Percentiles rank a stretch among this genome's conserved stretches.
Evolutionary conservation across 441 rosid species (phyloP).

Genomic region (Omphalea diandra): DNA sequence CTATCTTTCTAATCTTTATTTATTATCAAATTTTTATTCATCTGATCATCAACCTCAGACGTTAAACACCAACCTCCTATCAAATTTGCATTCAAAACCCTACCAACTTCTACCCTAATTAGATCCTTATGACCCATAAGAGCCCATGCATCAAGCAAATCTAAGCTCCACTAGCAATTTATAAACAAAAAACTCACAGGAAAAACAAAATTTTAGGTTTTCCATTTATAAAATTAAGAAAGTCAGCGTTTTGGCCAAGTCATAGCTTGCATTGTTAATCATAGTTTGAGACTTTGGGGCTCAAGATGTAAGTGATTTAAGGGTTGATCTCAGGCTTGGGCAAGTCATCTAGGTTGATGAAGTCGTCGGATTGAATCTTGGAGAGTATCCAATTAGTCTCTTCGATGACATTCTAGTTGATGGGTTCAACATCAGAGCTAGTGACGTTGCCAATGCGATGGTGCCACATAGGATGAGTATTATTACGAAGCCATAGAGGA

Average conservation of each 20-base stretch:
- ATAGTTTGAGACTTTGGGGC: conserved; percentile 76
- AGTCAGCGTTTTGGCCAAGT: conserved; percentile 67
- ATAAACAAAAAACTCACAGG: conserved; percentile 83
- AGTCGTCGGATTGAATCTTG: conserved; percentile 92
- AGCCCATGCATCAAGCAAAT: conserved; percentile 95
- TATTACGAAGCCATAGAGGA: conserved; percentile 91
- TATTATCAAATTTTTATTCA: too few species aligned
- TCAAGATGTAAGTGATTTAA: conserved; percentile 64
- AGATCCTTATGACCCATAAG: conserved; percentile 95
- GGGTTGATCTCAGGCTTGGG: conserved; percentile 46
- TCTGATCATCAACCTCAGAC: conserved; percentile 97
- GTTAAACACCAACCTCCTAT: conserved; percentile 97
- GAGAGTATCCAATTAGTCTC: conserved; percentile 83
- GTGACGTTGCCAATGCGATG: conserved; percentile 73
- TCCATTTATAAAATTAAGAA: conserved; percentile 68
- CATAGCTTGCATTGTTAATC: conserved; percentile 77
- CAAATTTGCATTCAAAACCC: conserved; percentile 73
- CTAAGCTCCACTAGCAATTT: conserved; percentile 93
- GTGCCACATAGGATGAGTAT: conserved; percentile 94
- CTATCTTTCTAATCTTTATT: too few species aligned
- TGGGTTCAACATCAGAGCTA: conserved; percentile 71
- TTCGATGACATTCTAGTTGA: conserved; percentile 72
- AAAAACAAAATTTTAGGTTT: conserved; percentile 70
- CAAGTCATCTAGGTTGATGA: conserved; percentile 47
- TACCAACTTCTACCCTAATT: conserved; percentile 86